Percentiles rank a stretch among this genome's conserved stretches.
phyloP scores from a whole-genome alignment of 441 rosid genomes.

The Corymbia citriodora region DNA sequence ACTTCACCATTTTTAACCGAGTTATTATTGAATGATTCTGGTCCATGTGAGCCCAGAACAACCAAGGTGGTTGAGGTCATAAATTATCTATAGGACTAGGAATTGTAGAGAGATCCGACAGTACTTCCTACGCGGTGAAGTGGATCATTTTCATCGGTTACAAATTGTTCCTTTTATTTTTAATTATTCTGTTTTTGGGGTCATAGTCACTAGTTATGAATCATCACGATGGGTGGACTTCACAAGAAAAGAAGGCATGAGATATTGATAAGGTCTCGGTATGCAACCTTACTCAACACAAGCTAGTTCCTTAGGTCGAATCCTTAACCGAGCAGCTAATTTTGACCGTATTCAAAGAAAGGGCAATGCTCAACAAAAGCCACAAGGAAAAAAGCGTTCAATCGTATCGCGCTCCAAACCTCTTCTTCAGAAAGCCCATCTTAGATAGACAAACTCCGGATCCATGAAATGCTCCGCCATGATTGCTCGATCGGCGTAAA shows the following conservation, averaged over 20 bases:
- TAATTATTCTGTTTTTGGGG: background rate
- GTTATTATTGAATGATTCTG: background rate
- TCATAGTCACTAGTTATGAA: background rate
- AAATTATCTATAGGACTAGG: background rate
- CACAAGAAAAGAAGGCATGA: background rate
- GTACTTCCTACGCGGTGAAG: background rate
- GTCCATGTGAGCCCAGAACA: background rate
- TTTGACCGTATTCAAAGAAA: background rate
- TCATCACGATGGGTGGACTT: background rate
- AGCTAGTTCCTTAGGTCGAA: too few relatives aligned
- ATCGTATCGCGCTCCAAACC: background rate
- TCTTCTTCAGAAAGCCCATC: background rate
- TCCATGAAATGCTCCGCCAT: background rate
- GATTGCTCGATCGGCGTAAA: background rate
- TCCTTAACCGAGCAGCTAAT: background rate
- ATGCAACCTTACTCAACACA: too few relatives aligned
- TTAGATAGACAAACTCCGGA: background rate
- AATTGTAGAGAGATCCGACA: background rate
- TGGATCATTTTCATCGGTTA: background rate
- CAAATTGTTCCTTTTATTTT: background rate
- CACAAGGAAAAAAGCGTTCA: too few relatives aligned
- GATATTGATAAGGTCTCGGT: too few relatives aligned
- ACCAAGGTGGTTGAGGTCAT: background rate
- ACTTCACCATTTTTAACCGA: background rate
- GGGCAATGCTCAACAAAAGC: background rate